Evolutionary conservation across 257 asterid species (phyloP), one percentile per base, ranked within the genome.

Genomic region (Scutellaria barbata): DNA sequence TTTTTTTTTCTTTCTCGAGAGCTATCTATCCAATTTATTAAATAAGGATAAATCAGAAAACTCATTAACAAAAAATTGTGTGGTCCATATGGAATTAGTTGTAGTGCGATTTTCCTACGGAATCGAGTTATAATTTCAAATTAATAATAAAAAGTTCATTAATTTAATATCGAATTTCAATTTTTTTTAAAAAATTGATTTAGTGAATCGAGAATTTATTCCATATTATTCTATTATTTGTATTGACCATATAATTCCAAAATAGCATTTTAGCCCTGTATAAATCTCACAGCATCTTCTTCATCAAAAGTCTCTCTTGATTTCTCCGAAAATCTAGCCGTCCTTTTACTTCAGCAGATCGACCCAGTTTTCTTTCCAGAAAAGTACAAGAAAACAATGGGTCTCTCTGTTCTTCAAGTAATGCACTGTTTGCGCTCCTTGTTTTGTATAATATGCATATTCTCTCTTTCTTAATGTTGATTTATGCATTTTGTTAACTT

Each of bases 361-460:
- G 41, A 41, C 57, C 39, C 63, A 25, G 57, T 46, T 42, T 64
- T 41, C 74, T 51, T 12, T 64, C 47, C 37, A 16, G 61, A 12
- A 52, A 57, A 51, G 10, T 22, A 56, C 69, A 50, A 53, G 64
- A 40, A 54, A 52, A 51, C 11, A n/a, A 82, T 82, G 86, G 83
- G 56, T 72, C 77, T 76, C 80, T 82, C 86, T 3, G 53, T 82
- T 73, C 74, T 82, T 51, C 85, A 81, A 78, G 85, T 81, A 81
- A 75, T 53, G 16, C 73, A 12, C 68, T 33, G 47, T 25, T 16
- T 35, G 2, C 14, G 61, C 77, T 68, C 40, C 43, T 9, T 45
- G 7, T 66, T 62, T 14, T 66, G 13, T 48, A 16, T 18, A 9
- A 3, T 22, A 7, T 39, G 35, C 5, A 3, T 10, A 3, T 22